Evolutionary conservation across 164 flowering plant species (phyloP), one percentile per base, ranked within the genome.

Genomic region (Vitis cinerea): DNA sequence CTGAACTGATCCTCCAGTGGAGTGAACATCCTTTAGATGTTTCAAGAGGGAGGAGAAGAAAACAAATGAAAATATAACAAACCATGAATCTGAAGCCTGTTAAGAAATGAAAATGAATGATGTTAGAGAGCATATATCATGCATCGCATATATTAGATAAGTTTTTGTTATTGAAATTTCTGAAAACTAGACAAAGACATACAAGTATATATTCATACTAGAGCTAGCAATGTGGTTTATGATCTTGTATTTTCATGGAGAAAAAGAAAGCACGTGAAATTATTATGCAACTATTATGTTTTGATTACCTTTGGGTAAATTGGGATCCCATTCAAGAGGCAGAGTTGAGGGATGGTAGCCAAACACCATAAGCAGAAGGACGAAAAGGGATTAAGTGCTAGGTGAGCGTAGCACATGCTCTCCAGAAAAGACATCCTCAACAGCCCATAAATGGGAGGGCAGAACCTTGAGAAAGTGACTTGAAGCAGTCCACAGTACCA

Each of bases 291-390:
- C 27, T 23, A 15, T n/a, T 9, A 47, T 67, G 61, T 67, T 50
- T 54, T 10, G 29, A 12, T 72, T 71, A 79, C 85, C 78, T 76
- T 31, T 1, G 87, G 87, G 65, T 73, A 83, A 1, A 86, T 1
- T 9, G 82, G 68, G 16, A 86, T 80, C 44, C 75, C 84, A 72
- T 74, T 65, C 0, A 84, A 50, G 7, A 87, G 81, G 64, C 82
- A 79, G 9, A 87, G 79, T 47, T 77, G 87, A 71, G 87, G 85
- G 5, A 84, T 54, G 50, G 76, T 71, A 19, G 82, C 84, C 9
- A 76, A 71, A 59, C 75, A 63, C 76, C 72, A 80, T 5, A 79
- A 0, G 0, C 88, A 79, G 37, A 83, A 14, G 71, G 10, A 77
- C 65, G 64, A 65, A 31, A 85, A 44, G 0, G 84, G 79, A 7